Conservation (phyloP, 306 rosid genomes). For the Glycine latifolia region DNA sequence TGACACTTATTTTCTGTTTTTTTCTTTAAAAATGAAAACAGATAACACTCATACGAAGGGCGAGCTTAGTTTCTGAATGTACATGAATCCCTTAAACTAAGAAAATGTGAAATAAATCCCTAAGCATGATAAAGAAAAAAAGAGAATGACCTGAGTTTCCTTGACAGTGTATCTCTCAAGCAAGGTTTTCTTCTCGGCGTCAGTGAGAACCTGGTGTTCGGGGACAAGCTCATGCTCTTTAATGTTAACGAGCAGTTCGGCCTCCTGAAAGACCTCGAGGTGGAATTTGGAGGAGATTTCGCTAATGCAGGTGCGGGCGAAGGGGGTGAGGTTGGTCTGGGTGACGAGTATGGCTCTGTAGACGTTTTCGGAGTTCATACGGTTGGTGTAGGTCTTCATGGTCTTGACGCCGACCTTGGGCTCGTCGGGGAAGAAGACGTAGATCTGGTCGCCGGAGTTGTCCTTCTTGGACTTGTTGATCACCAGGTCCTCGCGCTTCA, state of each 20-base stretch:
- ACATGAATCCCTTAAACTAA: too few species aligned
- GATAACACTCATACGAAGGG: too few species aligned
- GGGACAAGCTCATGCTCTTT: conserved; percentile 80
- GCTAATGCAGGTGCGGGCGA: conserved; percentile 53
- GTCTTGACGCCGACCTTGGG: conserved; percentile 67
- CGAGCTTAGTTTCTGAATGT: too few species aligned
- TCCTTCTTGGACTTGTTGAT: conserved; percentile 65
- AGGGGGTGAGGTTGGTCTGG: conserved; percentile 66
- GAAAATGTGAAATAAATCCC: too few species aligned
- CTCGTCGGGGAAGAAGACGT: conserved; percentile 78
- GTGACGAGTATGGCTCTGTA: conserved; percentile 67
- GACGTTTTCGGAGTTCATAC: conserved; percentile 79
- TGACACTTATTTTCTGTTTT: too few species aligned
- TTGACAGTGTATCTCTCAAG: conserved; percentile 84
- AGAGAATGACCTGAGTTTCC: conserved; percentile 68
- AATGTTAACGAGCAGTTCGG: conserved; percentile 76
- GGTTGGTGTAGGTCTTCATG: conserved; percentile 62
- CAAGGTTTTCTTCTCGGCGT: conserved; percentile 76
- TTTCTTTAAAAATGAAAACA: too few species aligned
- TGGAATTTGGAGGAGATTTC: conserved; percentile 63
- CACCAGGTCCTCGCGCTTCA: conserved; percentile 77
- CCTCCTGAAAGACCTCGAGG: conserved; percentile 87
- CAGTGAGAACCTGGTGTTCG: conserved; percentile 72
- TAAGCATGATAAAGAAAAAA: too few species aligned
- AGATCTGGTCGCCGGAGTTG: conserved; percentile 63